A percentile compares a stretch with the other conserved stretches of the same genome.
phyloP scores from a whole-genome alignment of 1,139 yeast genomes.

The Geotrichum cucujoidarum region DNA sequence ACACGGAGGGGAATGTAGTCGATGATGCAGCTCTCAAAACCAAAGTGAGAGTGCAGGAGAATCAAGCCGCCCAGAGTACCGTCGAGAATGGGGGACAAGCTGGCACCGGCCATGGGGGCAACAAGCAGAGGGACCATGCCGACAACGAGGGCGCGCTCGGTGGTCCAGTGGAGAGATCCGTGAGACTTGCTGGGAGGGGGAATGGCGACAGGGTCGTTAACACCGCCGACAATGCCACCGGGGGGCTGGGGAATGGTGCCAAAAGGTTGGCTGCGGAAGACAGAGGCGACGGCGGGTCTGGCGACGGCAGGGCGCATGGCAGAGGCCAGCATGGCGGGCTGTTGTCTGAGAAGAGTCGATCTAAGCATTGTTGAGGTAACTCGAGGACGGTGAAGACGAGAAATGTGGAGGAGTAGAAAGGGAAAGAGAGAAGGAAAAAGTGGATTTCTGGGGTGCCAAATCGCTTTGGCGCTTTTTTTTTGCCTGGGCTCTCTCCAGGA shows the following conservation, averaged over 20 bases:
- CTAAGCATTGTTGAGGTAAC: conserved; percentile 14
- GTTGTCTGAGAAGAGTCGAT: conserved; percentile 17
- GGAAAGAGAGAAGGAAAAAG: conserved; percentile 1
- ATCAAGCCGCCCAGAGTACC: conserved; percentile 58
- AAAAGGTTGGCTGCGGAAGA: conserved; percentile 39
- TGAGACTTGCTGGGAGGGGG: conserved; percentile 60
- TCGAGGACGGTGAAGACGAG: background rate
- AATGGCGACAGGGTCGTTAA: conserved; percentile 70
- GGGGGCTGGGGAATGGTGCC: conserved; percentile 41
- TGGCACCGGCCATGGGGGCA: conserved; percentile 66
- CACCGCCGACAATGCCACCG: conserved; percentile 51
- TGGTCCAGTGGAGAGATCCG: conserved; percentile 88
- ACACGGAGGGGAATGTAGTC: conserved; percentile 86
- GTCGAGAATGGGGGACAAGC: conserved; percentile 63
- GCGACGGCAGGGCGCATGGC: conserved; percentile 14
- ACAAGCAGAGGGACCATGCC: conserved; percentile 70
- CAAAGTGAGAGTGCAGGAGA: conserved; percentile 71
- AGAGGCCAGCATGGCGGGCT: conserved; percentile 9
- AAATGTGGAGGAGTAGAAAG: background rate
- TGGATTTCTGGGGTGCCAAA: too few relatives aligned
- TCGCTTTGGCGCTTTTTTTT: too few relatives aligned
- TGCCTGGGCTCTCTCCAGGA: background rate
- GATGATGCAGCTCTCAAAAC: conserved; percentile 78
- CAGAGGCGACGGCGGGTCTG: conserved; percentile 29
- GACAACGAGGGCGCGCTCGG: conserved; percentile 64